Conservation (phyloP, 176 grass and related monocot genomes). For the Musa acuminata region DNA sequence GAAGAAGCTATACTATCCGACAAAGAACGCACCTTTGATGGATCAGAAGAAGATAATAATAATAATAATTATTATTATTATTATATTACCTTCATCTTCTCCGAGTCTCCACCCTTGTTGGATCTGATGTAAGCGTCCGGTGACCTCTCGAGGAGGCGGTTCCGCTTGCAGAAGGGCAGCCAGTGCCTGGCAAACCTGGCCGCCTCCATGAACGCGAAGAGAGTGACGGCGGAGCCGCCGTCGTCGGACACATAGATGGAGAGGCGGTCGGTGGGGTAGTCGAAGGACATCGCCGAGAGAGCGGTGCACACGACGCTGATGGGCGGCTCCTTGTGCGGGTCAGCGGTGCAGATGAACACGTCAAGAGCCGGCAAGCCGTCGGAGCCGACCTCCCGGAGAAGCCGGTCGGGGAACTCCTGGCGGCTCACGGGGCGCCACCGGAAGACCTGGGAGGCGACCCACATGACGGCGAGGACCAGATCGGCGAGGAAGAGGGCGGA, state of each 20-base stretch:
- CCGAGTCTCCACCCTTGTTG: neutral
- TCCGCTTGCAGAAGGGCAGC: constrained; percentile 59
- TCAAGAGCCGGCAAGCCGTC: constrained; percentile 20
- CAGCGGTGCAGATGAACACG: constrained; percentile 43
- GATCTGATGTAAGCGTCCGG: constrained; percentile 32
- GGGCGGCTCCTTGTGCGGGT: constrained; percentile 49
- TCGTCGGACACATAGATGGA: constrained; percentile 68
- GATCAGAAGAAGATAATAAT: too few relatives aligned
- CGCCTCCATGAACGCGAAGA: constrained; percentile 34
- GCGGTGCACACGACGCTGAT: constrained; percentile 48
- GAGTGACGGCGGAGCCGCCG: constrained; percentile 47
- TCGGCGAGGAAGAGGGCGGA: constrained; percentile 26
- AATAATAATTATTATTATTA: too few relatives aligned
- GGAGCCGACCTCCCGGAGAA: neutral
- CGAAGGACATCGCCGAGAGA: constrained; percentile 69
- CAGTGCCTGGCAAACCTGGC: constrained; percentile 46
- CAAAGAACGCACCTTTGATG: too few relatives aligned
- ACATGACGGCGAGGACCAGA: constrained; percentile 23
- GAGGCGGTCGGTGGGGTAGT: constrained; percentile 50
- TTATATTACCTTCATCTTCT: constrained; percentile 4
- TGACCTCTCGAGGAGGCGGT: constrained; percentile 25
- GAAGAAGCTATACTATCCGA: too few relatives aligned
- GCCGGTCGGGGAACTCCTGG: constrained; percentile 13
- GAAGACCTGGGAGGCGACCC: constrained; percentile 20
- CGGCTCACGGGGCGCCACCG: constrained; percentile 35